A percentile compares a stretch with the other conserved stretches of the same genome.
These are phyloP conservation scores for Phalaenopsis aphrodite DNA, from an alignment of 106 monocot species.

Conservation along the genomic window DNA sequence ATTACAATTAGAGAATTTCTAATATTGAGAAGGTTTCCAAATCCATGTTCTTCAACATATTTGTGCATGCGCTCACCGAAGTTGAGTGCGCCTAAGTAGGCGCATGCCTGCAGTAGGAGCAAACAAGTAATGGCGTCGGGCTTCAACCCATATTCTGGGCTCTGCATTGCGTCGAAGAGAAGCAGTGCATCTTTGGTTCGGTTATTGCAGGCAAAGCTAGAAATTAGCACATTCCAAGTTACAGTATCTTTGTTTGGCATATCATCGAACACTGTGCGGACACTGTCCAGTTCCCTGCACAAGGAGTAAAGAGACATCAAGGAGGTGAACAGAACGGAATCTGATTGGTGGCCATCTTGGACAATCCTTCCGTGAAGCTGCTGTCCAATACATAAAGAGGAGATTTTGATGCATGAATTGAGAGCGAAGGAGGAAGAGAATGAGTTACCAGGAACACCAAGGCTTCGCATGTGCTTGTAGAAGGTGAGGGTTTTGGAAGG, in stretches of 20 bases:
- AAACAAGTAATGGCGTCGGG: slow-evolving; percentile 68
- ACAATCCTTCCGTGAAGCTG: slow-evolving; percentile 52
- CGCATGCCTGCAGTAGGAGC: slow-evolving; percentile 55
- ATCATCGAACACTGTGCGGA: slow-evolving; percentile 10
- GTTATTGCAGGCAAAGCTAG: slow-evolving; percentile 32
- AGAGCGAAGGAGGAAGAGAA: slow-evolving; percentile 52
- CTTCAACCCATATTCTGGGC: slow-evolving; percentile 7
- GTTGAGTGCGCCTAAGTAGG: slow-evolving; percentile 36
- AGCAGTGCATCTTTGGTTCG: slow-evolving; percentile 46
- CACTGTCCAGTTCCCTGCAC: slow-evolving; percentile 1
- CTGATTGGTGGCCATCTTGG: slow-evolving; percentile 39
- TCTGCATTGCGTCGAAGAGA: slow-evolving; percentile 59
- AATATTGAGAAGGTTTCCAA: slow-evolving; percentile 27
- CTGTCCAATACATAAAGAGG: slow-evolving; percentile 21
- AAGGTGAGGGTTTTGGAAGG: slow-evolving; percentile 28
- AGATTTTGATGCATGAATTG: slow-evolving; percentile 27
- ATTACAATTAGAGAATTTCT: slow-evolving; percentile 67
- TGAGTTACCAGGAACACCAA: slow-evolving; percentile 25
- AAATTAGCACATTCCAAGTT: slow-evolving; percentile 75
- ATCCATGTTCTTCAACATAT: slow-evolving; percentile 37
- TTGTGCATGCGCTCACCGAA: slow-evolving; percentile 50
- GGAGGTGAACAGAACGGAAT: slow-evolving; percentile 48
- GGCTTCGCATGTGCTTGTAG: slow-evolving; percentile 29
- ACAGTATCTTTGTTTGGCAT: slow-evolving; percentile 4
- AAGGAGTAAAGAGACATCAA: slow-evolving; percentile 52